Base-by-base conservation (phyloP, 495 filamentous ascomycete genomes). In the Aspergillus mulundensis region DNA sequence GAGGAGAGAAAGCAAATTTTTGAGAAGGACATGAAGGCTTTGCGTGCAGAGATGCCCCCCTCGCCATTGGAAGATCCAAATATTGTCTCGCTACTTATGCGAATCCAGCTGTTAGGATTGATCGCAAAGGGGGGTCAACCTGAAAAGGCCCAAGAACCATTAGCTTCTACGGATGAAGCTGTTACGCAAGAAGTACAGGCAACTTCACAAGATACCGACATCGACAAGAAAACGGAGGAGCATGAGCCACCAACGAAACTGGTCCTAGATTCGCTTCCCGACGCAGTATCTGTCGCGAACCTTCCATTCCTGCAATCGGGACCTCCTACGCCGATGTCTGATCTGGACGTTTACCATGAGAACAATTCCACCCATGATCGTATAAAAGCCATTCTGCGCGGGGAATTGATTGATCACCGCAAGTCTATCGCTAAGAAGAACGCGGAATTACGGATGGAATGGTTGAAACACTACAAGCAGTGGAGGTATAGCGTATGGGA, bases 401-500 rank as follows among this genome's bases (percentile, higher is more conserved):
- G 57, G 15, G 71, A 73, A 28, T 56, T 82, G 32, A 70, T 65
- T 8, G 70, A 71, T 45, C 66, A 70, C 42, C 67, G 70, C 21
- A 70, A 79, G 39, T 75, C 80, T 10, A 59, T 72, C 36, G 63
- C 74, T 8, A 61, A 63, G 36, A 78, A 76, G 38, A 72, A 77
- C 38, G 70, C 77, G 20, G 41, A 61, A 6, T 70, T 73, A 0
- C 65, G 77, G 24, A 67, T 77, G 38, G 65, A 74, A 47, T 81
- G 77, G 62, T 57, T 72, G 38, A 53, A 57, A 18, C 61, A 66
- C 24, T 85, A 76, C 71, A 80, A 70, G 61, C 63, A 61, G 30
- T 86, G 73, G 81, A 70, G 75, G 45, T 42, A 76, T 7, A 58
- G 63, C 30, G 68, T 83, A 6, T 71, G 76, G 64, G 81, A 83